Evolutionary conservation across 106 monocot genomes (phyloP), one percentile per base, ranked within the genome.

Genomic region (Alisma plantagoaquatica): DNA sequence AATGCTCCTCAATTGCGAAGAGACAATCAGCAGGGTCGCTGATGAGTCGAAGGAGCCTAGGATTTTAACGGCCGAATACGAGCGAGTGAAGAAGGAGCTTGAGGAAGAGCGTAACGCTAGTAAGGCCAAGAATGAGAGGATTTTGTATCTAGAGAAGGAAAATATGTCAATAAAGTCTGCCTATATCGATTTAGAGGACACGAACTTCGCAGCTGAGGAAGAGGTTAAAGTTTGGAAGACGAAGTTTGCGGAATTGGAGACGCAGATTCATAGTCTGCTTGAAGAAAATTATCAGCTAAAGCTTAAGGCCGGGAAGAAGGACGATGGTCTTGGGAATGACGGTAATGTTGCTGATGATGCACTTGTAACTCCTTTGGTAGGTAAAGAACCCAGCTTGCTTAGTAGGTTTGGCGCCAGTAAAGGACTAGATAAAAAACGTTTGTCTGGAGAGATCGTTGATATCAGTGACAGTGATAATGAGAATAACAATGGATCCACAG

Each of bases 241-340:
- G 33, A 59, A 38, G 46, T 51, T 25, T 10, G 27, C 12, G 23
- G 27, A 49, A 18, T 23, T 76, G 47, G 49, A 61, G 33, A 44
- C 54, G 2, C 19, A 3, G 45, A 18, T 17, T 18, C 17, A 4
- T 4, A 9, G 19, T 6, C 14, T 38, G 35, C 14, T 38, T 4
- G n/a, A 17, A 18, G 45, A 46, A 3, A 18, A 46, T 46, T 3
- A 46, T 46, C 45, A 18, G 45, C 3, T 4, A 46, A 18, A 46
- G 45, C n/a, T n/a, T 9, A 18, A 9, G 3, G 17, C 3, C 4
- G n/a, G 45, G 17, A 18, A 46, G 12, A 17, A 11, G 45, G 3
- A 46, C 4, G 10, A 20, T 9, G 7, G 5, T 51, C 10, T 22
- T 17, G 24, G 25, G 3, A 25, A 20, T 10, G 51, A 51, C 9